Conservation (phyloP, 139 green algal genomes). For the Bryopsis sp. region DNA sequence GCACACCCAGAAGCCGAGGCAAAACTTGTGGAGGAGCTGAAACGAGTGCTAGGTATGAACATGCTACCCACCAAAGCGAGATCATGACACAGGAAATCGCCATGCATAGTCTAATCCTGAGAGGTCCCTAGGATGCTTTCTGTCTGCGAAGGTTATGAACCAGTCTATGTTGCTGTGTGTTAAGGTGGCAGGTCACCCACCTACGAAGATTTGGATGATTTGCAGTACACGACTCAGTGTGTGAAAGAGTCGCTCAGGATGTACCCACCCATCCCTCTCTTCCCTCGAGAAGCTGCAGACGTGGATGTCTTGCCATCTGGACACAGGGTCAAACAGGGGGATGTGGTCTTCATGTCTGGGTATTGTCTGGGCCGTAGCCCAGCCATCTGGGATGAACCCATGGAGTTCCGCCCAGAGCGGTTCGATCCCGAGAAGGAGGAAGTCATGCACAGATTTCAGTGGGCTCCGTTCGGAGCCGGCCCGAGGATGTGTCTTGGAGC, state of each 20-base stretch:
- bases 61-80: background rate
- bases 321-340: conserved; percentile 44
- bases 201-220: conserved; percentile 28
- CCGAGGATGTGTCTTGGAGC: conserved; percentile 50
- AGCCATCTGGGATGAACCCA: conserved; percentile 38
- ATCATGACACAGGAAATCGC: too few relatives aligned
- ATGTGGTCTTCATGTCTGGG: conserved; percentile 63
- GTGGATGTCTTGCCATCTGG: conserved; percentile 49
- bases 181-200: conserved; percentile 24
- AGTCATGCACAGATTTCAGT: conserved; percentile 44
- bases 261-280: conserved; percentile 63
- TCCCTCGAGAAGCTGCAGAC: conserved; percentile 41
- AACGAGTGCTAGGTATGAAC: conserved; percentile 32
- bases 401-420: conserved; percentile 37
- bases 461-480: conserved; percentile 46
- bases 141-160: background rate
- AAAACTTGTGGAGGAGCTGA: conserved; percentile 36
- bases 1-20: conserved; percentile 42
- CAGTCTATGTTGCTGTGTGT: background rate
- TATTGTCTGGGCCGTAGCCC: conserved; percentile 52
- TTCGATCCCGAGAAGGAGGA: conserved; percentile 31
- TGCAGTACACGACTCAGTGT: conserved; percentile 25
- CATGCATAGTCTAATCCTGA: too few relatives aligned
- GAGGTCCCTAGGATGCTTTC: too few relatives aligned
- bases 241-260: conserved; percentile 59